Percentiles rank a stretch among this genome's conserved stretches.
Evolutionary conservation across 2,329 filamentous ascomycete species (phyloP).

Genomic region (Cladosporium oxysporum): DNA sequence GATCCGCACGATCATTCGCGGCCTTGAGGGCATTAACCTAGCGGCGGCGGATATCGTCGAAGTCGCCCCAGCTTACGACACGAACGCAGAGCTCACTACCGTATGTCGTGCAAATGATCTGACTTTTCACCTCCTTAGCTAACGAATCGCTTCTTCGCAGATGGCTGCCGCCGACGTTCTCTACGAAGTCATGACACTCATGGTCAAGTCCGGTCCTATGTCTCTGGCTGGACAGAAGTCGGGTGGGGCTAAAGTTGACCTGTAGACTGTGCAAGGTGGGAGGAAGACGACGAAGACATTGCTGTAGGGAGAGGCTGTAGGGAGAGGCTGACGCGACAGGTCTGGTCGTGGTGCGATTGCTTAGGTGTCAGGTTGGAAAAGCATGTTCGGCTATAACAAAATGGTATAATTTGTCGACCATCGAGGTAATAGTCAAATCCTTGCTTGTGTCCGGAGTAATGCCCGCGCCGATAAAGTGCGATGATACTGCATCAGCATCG

Average conservation of each 20-base stretch:
- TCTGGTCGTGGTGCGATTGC: too few species aligned
- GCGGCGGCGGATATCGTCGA: constrained; percentile 73
- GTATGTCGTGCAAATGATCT: not conserved
- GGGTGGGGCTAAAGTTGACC: constrained; percentile 1
- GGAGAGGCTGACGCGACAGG: not conserved
- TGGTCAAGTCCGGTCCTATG: constrained; percentile 76
- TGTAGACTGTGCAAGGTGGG: not conserved
- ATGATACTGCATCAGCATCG: too few species aligned
- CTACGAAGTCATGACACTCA: constrained; percentile 78
- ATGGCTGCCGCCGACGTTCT: constrained; percentile 66
- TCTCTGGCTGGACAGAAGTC: not conserved
- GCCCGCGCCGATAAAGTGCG: too few species aligned
- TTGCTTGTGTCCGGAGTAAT: too few species aligned
- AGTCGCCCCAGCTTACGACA: constrained; percentile 72
- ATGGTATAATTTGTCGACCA: too few species aligned
- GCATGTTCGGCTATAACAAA: too few species aligned
- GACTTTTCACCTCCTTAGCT: not conserved
- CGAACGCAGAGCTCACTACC: constrained; percentile 72
- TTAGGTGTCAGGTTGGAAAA: too few species aligned
- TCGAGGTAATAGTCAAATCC: too few species aligned
- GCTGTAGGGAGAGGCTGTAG: not conserved
- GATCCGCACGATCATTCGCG: constrained; percentile 69
- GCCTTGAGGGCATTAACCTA: constrained; percentile 68
- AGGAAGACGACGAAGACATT: not conserved
- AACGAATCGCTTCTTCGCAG: not conserved